A percentile compares a stretch with the other conserved stretches of the same genome.
These are phyloP conservation scores for Morella rubra DNA, from an alignment of 306 rosid genomes.

Conservation along the genomic window DNA sequence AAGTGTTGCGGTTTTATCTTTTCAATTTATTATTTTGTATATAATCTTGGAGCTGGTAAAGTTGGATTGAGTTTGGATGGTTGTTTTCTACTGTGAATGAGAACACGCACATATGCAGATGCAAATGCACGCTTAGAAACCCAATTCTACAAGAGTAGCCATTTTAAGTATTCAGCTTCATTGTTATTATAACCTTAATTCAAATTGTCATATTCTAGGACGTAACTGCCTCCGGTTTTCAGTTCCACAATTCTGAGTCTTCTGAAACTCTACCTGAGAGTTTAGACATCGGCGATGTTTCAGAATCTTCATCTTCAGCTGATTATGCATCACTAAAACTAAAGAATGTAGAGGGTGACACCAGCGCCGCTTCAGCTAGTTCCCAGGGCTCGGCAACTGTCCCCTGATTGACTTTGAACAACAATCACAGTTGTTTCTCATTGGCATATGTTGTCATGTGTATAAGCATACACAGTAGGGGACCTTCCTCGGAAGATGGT, in stretches of 20 bases:
- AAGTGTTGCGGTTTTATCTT: neutral
- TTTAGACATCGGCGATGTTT: conserved; percentile 82
- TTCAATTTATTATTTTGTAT: neutral
- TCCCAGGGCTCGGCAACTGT: conserved; percentile 27
- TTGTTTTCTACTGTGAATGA: neutral
- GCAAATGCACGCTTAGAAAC: neutral
- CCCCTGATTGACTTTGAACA: conserved; percentile 36
- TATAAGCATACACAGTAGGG: conserved; percentile 39
- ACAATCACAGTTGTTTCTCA: conserved; percentile 18
- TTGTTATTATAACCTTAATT: neutral
- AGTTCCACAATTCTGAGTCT: conserved; percentile 49
- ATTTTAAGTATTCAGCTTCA: neutral
- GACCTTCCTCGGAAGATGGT: conserved; percentile 17
- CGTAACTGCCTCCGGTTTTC: conserved; percentile 21
- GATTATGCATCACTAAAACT: conserved; percentile 44
- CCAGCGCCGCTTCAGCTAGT: conserved; percentile 49
- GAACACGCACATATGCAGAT: neutral
- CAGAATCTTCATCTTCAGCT: conserved; percentile 49
- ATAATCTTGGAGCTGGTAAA: neutral
- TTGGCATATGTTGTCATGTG: conserved; percentile 36
- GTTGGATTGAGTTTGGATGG: neutral
- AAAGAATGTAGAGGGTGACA: conserved; percentile 55
- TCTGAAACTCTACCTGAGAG: conserved; percentile 77
- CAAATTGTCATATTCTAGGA: neutral
- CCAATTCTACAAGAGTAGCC: neutral